These are phyloP conservation scores for Barnettozyma salicaria DNA, from an alignment of 805 yeast species.

Conservation along the genomic window DNA sequence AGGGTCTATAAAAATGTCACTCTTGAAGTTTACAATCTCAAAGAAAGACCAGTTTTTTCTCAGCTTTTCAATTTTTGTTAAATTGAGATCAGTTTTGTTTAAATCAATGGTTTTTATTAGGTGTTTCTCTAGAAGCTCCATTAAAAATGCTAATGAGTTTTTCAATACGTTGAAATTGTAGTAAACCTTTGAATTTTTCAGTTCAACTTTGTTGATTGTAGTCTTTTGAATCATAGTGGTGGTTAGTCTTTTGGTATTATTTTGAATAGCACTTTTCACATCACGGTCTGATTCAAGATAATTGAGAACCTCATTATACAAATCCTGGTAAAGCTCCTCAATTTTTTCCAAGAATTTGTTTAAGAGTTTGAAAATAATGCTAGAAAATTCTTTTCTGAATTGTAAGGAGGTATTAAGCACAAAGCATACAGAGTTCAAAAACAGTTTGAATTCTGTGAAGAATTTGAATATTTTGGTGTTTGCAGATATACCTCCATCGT, in stretches of 20 bases:
- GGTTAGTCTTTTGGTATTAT: conserved; percentile 5
- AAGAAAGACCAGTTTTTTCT: conserved; percentile 36
- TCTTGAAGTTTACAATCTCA: conserved; percentile 28
- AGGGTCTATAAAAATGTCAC: conserved; percentile 10
- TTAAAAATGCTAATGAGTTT: conserved; percentile 34
- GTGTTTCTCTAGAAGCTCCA: conserved; percentile 13
- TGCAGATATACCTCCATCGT: too few species aligned
- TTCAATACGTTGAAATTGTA: conserved; percentile 35
- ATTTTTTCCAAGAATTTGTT: conserved; percentile 21
- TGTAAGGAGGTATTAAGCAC: conserved; percentile 25
- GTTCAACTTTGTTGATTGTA: conserved; percentile 17
- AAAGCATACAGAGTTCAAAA: conserved; percentile 18
- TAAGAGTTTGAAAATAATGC: conserved; percentile 20
- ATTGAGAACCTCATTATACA: conserved; percentile 18
- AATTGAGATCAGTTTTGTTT: conserved; percentile 24
- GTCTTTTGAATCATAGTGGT: conserved; percentile 6
- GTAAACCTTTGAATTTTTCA: conserved; percentile 20
- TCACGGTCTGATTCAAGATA: conserved; percentile 23
- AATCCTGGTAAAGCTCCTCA: conserved; percentile 20
- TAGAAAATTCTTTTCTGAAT: conserved; percentile 23
- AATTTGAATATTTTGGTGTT: conserved; percentile 13
- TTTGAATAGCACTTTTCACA: conserved; percentile 9
- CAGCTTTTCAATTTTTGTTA: conserved; percentile 28
- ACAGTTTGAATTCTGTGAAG: conserved; percentile 19
- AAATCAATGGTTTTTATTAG: conserved; percentile 19